Evolutionary conservation across 2,329 filamentous ascomycete genomes (phyloP).

Genomic region (Macrophomina phaseolina): DNA sequence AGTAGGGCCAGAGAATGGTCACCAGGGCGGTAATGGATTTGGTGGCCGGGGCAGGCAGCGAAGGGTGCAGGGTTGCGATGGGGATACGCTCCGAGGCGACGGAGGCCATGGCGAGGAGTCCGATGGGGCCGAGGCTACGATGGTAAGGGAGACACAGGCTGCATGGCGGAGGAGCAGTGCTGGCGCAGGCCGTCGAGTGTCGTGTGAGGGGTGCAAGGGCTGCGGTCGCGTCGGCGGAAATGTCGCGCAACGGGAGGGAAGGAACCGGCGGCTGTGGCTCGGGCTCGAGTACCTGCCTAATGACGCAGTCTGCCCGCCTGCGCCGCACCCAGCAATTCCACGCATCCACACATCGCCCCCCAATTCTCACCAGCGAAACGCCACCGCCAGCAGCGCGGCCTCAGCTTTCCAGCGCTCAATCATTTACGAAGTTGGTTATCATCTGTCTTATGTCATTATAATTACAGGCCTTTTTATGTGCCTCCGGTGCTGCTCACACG

Average conservation of each 20-base stretch:
- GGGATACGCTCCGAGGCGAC: conserved; percentile 31
- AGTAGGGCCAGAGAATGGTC: conserved; percentile 91
- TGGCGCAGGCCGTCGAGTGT: neutral
- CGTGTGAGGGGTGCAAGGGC: neutral
- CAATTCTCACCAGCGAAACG: neutral
- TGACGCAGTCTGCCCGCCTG: neutral
- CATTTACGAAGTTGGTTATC: neutral
- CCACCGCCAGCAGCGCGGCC: neutral
- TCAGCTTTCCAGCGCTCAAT: neutral
- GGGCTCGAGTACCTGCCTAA: neutral
- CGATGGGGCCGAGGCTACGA: neutral
- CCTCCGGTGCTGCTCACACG: neutral
- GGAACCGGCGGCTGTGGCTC: neutral
- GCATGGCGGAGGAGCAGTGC: neutral
- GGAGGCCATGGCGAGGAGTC: conserved; percentile 1
- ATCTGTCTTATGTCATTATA: neutral
- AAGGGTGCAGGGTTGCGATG: conserved; percentile 42
- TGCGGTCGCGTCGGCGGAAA: conserved; percentile 6
- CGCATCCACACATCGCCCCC: neutral
- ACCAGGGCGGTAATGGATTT: conserved; percentile 70
- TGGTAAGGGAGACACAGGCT: neutral
- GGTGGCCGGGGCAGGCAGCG: conserved; percentile 37
- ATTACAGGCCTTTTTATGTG: too few relatives aligned
- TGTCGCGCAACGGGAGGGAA: neutral
- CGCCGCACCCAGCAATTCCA: neutral